Conservation (phyloP, 2,329 filamentous ascomycete species). For the Chrysoporthe deuterocubensis region DNA sequence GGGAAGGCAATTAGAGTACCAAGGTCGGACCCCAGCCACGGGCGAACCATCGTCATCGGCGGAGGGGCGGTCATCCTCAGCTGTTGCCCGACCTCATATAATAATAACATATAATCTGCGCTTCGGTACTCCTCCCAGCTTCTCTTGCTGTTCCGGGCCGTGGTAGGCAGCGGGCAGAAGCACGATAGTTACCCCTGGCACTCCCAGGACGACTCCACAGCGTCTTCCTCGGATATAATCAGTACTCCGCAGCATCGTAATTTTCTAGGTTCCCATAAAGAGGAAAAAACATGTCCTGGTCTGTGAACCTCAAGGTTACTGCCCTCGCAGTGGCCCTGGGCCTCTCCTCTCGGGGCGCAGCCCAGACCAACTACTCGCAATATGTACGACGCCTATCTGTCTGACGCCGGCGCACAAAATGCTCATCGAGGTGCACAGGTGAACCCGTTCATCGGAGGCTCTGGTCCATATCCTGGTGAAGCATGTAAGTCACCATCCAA, state of each 20-base stretch:
- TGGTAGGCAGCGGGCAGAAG: neutral
- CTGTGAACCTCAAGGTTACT: neutral
- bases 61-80: neutral
- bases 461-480: conserved; percentile 48
- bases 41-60: too few species aligned
- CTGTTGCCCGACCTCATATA: neutral
- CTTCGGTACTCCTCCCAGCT: neutral
- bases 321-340: neutral
- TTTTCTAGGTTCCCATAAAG: neutral
- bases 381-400: conserved; percentile 2
- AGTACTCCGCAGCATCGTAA: neutral
- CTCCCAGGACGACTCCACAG: neutral
- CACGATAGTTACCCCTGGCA: neutral
- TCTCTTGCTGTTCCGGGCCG: neutral
- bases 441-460: conserved; percentile 54
- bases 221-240: neutral
- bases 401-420: too few species aligned
- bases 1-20: neutral
- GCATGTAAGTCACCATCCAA: conserved; percentile 35
- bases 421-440: conserved; percentile 43
- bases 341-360: neutral
- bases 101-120: too few species aligned
- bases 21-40: neutral
- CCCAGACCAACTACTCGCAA: conserved; percentile 21
- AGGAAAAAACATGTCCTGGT: conserved; percentile 7